Base-by-base conservation (phyloP, 345 rosid genomes). In the Populus pruinosa region DNA sequence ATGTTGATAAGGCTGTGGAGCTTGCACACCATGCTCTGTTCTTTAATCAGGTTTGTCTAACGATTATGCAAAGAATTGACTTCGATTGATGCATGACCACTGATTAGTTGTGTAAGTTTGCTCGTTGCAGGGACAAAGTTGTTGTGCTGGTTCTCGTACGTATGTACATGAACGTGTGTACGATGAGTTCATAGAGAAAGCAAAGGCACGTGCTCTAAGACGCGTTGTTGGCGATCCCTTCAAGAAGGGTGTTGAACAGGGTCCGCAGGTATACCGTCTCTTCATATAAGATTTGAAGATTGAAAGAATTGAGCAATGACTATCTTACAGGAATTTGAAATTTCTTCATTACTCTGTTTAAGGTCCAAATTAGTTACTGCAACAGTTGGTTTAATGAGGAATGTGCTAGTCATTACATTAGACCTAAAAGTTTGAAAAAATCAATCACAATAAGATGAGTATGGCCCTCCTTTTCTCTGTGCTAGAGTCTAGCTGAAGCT, bases 221-320 rank as follows among this genome's bases (percentile, higher is more conserved):
- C 96, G 97, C 23, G 43, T 64, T 39, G 97, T 95, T 76, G 97
- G 98, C 6, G 98, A 95, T 85, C 97, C 99, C 2, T 95, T 95
- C 91, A 90, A 88, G 88, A 73, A 72, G 6, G 97, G 96, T 65
- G 87, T 87, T 33, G 93, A 95, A 75, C 99, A 95, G 89, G 99
- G 98, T 35, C 99, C 99, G 17, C 98, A 94, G 97, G 98, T 93
- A 78, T 53, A 20, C 69, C 63, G 18, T 1, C 25, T 38, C 41
- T 63, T 50, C 16, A 4, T 50, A 2, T 20, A 44, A 29, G 72
- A 41, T 69, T 38, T 38, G 55, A 44, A 41, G 44, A 38, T 23
- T n/a, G 29, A 3, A 69, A 69, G 33, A 33, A 38, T 38, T 67
- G 13, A 18, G 63, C 12, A 23, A 1, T n/a, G 27, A 8, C 27